Conservation (phyloP, 305 asterid genomes). For the Euphrasia arctica region DNA sequence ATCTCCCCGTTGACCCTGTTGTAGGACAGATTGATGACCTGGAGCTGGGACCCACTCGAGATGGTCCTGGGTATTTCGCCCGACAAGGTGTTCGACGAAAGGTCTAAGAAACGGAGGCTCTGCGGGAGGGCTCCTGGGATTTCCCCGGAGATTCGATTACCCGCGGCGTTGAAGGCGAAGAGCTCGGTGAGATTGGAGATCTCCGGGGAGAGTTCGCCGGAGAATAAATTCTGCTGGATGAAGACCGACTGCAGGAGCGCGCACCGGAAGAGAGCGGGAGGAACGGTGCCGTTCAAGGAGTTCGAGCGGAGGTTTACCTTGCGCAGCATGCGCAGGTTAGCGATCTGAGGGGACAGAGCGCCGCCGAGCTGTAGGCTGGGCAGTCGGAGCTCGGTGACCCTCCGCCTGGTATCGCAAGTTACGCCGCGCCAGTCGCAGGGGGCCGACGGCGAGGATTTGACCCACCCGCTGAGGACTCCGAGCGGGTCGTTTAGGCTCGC, state of each 20-base stretch:
- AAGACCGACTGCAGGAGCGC: slow-evolving; percentile 42
- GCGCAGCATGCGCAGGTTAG: slow-evolving; percentile 53
- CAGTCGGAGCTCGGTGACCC: slow-evolving; percentile 53
- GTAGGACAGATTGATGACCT: slow-evolving; percentile 51
- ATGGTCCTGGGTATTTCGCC: slow-evolving; percentile 45
- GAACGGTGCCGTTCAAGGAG: slow-evolving; percentile 47
- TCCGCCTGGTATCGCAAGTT: slow-evolving; percentile 27
- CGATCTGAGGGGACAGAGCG: slow-evolving; percentile 37
- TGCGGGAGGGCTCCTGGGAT: slow-evolving; percentile 41
- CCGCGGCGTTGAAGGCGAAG: slow-evolving; percentile 44
- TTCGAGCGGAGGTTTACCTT: slow-evolving; percentile 62
- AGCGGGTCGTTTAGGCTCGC: slow-evolving; percentile 51
- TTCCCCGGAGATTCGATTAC: slow-evolving; percentile 49
- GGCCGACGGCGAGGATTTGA: slow-evolving; percentile 44
- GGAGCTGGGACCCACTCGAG: slow-evolving; percentile 37
- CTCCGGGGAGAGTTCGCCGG: slow-evolving; percentile 47
- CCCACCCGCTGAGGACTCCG: slow-evolving; percentile 48
- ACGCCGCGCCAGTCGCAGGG: slow-evolving; percentile 85
- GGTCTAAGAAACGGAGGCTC: slow-evolving; percentile 46
- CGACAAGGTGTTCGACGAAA: slow-evolving; percentile 56
- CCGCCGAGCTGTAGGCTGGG: slow-evolving; percentile 59
- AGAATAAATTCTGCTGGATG: slow-evolving; percentile 44
- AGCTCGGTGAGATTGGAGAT: slow-evolving; percentile 49
- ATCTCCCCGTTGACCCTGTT: slow-evolving; percentile 56
- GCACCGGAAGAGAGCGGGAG: slow-evolving; percentile 49